Evolutionary conservation across 768 basidiomycete genomes (phyloP).

Genomic region (Brasilioporus rufonigricans): DNA sequence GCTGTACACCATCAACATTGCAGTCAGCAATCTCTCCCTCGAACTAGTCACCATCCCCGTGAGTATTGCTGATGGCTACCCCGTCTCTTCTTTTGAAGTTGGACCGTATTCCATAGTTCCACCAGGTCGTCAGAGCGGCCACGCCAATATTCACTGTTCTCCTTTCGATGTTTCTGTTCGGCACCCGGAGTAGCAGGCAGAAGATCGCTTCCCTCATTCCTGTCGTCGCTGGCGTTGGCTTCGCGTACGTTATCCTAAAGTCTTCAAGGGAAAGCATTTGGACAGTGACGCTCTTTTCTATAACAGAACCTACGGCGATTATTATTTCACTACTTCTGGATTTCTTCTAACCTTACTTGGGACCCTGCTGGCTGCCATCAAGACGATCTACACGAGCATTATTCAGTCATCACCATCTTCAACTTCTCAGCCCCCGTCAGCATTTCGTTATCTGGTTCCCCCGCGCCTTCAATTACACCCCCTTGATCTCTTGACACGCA

Average conservation of each 20-base stretch:
- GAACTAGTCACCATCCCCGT: conserved; percentile 89
- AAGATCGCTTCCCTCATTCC: conserved; percentile 78
- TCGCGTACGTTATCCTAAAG: conserved; percentile 55
- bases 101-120: conserved; percentile 59
- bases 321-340: conserved; percentile 84
- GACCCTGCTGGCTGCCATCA: conserved; percentile 87
- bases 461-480: conserved; percentile 57
- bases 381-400: conserved; percentile 88
- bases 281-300: not conserved
- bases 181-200: conserved; percentile 51
- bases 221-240: conserved; percentile 85
- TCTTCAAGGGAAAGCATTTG: not conserved
- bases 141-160: conserved; percentile 91
- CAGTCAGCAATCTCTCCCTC: conserved; percentile 89
- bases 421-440: conserved; percentile 12
- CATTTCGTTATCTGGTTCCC: conserved; percentile 26
- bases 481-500: conserved; percentile 82
- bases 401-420: conserved; percentile 50
- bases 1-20: conserved; percentile 92
- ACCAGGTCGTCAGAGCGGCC: conserved; percentile 92
- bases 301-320: conserved; percentile 88
- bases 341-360: conserved; percentile 87
- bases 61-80: conserved; percentile 30
- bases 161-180: conserved; percentile 69
- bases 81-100: not conserved